Evolutionary conservation across 352 stramenopile genomes (phyloP).

Genomic region (Phytophthora agathidicida): DNA sequence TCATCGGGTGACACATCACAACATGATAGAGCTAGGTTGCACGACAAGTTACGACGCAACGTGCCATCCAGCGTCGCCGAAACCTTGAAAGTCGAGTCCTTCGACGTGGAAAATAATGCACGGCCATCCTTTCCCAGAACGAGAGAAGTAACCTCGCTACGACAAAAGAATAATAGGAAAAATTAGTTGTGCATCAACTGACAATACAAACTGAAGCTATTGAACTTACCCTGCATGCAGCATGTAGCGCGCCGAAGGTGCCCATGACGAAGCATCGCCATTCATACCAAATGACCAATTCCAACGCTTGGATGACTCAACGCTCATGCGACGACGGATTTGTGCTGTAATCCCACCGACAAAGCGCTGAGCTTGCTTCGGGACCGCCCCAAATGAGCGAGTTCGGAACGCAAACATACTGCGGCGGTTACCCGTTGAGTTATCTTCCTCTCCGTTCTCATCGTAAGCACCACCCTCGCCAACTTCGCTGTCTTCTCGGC

Average conservation of each 20-base stretch:
- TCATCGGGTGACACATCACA: constrained; percentile 83
- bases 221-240: constrained; percentile 68
- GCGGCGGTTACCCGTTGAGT: constrained; percentile 31
- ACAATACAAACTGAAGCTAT: not conserved
- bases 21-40: constrained; percentile 77
- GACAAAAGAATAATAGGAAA: not conserved
- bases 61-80: constrained; percentile 71
- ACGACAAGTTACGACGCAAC: constrained; percentile 71
- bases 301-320: constrained; percentile 67
- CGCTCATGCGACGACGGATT: constrained; percentile 75
- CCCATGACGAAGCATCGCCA: constrained; percentile 62
- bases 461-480: constrained; percentile 21
- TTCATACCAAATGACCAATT: constrained; percentile 70
- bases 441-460: constrained; percentile 38
- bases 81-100: constrained; percentile 82
- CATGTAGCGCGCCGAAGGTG: constrained; percentile 66
- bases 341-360: constrained; percentile 81
- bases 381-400: constrained; percentile 56
- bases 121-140: constrained; percentile 63
- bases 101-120: constrained; percentile 73
- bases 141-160: constrained; percentile 75
- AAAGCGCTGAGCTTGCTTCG: constrained; percentile 77
- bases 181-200: not conserved
- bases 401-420: constrained; percentile 82
- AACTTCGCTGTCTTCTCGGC: constrained; percentile 21